Evolutionary conservation across 345 rosid species (phyloP), one percentile per base, ranked within the genome.

Genomic region (Geranium brycei): DNA sequence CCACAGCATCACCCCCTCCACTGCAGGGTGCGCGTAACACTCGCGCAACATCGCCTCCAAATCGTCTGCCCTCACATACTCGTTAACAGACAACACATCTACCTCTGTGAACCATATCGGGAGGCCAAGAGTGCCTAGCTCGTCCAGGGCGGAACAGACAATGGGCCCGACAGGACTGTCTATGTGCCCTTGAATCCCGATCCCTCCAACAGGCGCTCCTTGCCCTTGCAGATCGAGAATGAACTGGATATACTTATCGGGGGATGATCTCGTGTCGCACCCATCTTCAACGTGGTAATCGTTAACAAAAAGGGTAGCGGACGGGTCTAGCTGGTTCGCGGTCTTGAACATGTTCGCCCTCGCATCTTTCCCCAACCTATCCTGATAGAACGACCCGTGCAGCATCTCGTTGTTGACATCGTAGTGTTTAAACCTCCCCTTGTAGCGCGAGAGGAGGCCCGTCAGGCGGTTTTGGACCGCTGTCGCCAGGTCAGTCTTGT

Each of bases 401-500:
- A 92, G 71, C 98, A 92, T 89, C 80, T 92, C 98, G 17, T 92
- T 92, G 80, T 92, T 92, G 67, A 92, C 98, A 58, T 92, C 98
- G 60, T 89, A 92, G 75, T 92, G 98, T 61, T 78, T 79, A 79
- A 92, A 87, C 77, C 73, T 87, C 6, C 91, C 95, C 58, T 85
- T 86, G 83, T 87, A 92, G 17, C 90, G 90, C 1, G 81, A 76
- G 65, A 92, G 88, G 67, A 92, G 97, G 63, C 85, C 80, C 0
- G 79, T 83, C 13, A 90, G 66, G 7, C 87, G 96, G 68, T 79
- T 90, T 73, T 82, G 85, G 64, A 92, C 84, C 0, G 96, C 95
- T 30, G 40, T 68, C 74, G 60, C 66, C 64, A 92, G 69, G 79
- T 83, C 88, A 15, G 59, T 62, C 59, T 69, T 79, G 66, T 81